These are phyloP conservation scores for Oxytropis ochrocephala DNA, from an alignment of 306 rosid genomes.

Conservation along the genomic window DNA sequence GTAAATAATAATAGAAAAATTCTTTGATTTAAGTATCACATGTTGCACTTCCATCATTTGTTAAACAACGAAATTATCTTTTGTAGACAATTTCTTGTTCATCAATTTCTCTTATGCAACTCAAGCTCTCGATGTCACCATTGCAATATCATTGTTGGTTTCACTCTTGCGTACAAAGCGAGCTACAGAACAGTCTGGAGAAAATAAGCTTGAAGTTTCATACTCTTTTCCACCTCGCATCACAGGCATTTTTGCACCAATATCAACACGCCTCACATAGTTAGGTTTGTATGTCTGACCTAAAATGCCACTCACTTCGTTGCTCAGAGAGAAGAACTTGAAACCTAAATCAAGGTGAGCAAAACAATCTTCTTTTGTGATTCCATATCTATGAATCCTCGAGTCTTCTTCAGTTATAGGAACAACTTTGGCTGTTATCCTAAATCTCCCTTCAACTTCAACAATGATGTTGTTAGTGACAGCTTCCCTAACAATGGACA, in stretches of 20 bases:
- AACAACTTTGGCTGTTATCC: constrained; percentile 47
- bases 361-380: constrained; percentile 37
- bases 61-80: too few species aligned
- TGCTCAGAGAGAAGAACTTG: constrained; percentile 43
- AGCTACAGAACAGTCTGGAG: constrained; percentile 47
- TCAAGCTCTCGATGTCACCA: too few species aligned
- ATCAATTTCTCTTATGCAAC: too few species aligned
- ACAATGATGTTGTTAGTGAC: constrained; percentile 27
- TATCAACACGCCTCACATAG: constrained; percentile 35
- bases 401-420: constrained; percentile 58
- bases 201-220: constrained; percentile 31
- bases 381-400: constrained; percentile 41
- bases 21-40: too few species aligned
- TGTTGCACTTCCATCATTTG: too few species aligned
- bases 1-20: too few species aligned
- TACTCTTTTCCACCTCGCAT: constrained; percentile 42
- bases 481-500: neutral
- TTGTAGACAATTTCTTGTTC: too few species aligned
- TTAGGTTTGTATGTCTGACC: constrained; percentile 46
- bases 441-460: constrained; percentile 34
- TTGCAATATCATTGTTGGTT: too few species aligned
- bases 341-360: constrained; percentile 60
- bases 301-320: constrained; percentile 42
- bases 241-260: constrained; percentile 41
- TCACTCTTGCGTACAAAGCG: too few species aligned